phyloP scores from a whole-genome alignment of 805 yeast species.

The Blastobotrys mokoenaii region DNA sequence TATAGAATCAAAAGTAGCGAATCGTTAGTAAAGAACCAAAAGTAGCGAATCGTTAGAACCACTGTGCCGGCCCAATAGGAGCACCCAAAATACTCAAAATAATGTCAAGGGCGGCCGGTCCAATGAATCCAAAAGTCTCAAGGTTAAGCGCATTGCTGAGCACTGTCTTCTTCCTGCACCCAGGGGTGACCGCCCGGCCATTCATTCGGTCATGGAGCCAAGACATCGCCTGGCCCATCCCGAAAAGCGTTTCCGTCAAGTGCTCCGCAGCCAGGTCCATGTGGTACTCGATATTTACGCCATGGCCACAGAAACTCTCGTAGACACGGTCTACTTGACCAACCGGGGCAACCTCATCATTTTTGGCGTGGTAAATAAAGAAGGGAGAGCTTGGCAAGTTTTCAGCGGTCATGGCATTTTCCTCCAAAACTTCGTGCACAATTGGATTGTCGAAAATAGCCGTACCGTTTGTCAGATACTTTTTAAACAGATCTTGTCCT shows the following conservation, averaged over 20 bases:
- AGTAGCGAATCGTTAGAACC: no score
- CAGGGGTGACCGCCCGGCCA: not conserved
- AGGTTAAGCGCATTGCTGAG: not conserved
- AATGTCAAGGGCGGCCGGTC: no score
- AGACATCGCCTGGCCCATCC: not conserved
- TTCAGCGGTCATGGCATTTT: slow-evolving; percentile 17
- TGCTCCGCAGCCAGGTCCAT: not conserved
- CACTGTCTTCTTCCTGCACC: not conserved
- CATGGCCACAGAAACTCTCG: slow-evolving; percentile 1
- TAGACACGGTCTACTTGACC: not conserved
- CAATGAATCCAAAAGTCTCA: no score
- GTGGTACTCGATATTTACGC: slow-evolving; percentile 1
- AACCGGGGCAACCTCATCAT: slow-evolving; percentile 18
- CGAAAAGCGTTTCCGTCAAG: not conserved
- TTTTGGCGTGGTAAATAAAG: slow-evolving; percentile 22
- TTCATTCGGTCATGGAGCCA: slow-evolving; percentile 4
- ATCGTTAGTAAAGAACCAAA: no score
- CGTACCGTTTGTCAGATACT: slow-evolving; percentile 13
- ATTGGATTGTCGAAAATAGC: slow-evolving; percentile 11
- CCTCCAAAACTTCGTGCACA: slow-evolving; percentile 11
- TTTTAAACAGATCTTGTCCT: slow-evolving; percentile 12
- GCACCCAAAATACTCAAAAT: no score
- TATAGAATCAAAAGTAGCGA: no score
- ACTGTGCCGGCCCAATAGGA: no score
- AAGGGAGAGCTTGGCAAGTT: slow-evolving; percentile 17